Evolutionary conservation across 768 basidiomycete genomes (phyloP), one percentile per base, ranked within the genome.

Genomic region (Naganishia vishniacii): DNA sequence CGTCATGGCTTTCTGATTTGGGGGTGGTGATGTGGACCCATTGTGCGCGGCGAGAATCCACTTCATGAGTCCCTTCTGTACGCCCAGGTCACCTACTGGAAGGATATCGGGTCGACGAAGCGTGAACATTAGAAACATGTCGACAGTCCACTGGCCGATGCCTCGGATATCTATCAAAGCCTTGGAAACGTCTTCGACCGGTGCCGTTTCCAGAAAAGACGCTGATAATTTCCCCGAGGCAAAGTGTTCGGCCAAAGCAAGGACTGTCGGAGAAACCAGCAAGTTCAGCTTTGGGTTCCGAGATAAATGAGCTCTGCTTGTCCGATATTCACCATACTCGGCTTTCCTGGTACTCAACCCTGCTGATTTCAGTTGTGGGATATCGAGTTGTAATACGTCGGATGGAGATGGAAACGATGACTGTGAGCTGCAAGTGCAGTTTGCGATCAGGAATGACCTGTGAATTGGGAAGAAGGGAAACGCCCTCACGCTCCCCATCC

Each of bases 121-220:
- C 1, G 88, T 87, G 77, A 93, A 94, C 46, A 95, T 89, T 15
- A 88, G 83, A 72, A 93, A 93, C 91, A 93, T 93, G 70, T 91
- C 86, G n/a, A 91, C 89, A 82, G 78, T 62, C 72, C 70, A 70
- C 65, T 67, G 82, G 48, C 90, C 91, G 68, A 91, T 88, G 0
- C 88, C 91, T 72, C 84, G 81, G 26, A 91, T 88, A 71, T 84
- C 84, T 41, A 85, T 86, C 34, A 93, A 80, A 80, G 89, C 85
- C 63, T 84, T 81, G 0, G 83, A 81, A 11, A 94, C 80, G 70
- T 89, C 85, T 63, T 91, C 87, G 68, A 93, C 91, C 47, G 81
- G 78, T 9, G 87, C 87, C 64, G 82, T 79, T 28, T 86, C 78
- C 26, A 95, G 76, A 70, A 87, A 87, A 68, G 84, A 78, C 0